Conservation (phyloP, 83 land plant genomes). For the Larix sibirica region DNA sequence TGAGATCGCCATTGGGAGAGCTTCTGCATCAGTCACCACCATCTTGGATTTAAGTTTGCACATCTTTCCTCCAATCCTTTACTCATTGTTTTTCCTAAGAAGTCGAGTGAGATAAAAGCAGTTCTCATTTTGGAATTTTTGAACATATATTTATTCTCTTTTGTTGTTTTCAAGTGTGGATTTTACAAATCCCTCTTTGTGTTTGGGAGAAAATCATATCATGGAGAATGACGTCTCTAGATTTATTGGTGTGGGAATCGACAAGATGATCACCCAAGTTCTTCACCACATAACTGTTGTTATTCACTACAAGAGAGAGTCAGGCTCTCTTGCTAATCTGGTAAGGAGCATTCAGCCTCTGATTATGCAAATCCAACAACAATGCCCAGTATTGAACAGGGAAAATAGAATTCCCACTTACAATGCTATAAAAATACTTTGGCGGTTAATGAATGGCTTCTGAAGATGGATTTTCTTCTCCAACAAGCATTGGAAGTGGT, state of each 20-base stretch:
- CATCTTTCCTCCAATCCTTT: too few species aligned
- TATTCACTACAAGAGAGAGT: neutral
- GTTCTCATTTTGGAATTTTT: too few species aligned
- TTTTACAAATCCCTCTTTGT: too few species aligned
- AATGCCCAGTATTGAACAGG: neutral
- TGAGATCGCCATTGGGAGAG: too few species aligned
- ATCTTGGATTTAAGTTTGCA: too few species aligned
- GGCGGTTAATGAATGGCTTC: neutral
- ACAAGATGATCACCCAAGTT: neutral
- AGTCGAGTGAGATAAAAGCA: too few species aligned
- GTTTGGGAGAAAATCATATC: too few species aligned
- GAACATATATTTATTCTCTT: too few species aligned
- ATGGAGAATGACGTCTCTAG: neutral
- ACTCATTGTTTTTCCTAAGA: too few species aligned
- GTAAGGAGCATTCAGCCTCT: neutral
- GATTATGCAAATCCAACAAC: neutral
- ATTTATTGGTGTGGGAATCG: neutral
- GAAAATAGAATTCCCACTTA: neutral
- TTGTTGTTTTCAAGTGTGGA: too few species aligned
- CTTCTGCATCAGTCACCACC: too few species aligned
- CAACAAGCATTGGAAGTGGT: neutral
- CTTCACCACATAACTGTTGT: neutral
- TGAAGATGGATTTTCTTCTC: neutral
- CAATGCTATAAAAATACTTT: neutral
- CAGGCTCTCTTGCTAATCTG: neutral